These are phyloP conservation scores for Ceratocystis ficicola DNA, from an alignment of 2,329 filamentous ascomycete species.

Conservation along the genomic window DNA sequence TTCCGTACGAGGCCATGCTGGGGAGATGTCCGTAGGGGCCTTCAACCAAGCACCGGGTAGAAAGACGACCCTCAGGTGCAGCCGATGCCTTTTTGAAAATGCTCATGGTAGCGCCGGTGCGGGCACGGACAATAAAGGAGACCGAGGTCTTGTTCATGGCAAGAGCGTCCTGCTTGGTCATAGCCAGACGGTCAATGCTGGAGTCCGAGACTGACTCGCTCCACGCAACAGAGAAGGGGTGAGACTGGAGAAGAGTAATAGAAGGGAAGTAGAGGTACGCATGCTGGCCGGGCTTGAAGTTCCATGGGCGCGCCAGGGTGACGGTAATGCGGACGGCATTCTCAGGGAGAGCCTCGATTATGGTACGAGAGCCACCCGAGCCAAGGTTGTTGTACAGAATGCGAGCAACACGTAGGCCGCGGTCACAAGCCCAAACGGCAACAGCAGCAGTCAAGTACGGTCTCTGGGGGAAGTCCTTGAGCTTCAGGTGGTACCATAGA, in stretches of 20 bases:
- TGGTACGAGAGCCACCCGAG: constrained; percentile 51
- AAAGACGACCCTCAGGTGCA: constrained; percentile 48
- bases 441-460: constrained; percentile 50
- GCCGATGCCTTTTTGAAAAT: constrained; percentile 56
- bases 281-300: constrained; percentile 62
- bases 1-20: constrained; percentile 61
- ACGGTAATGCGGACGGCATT: constrained; percentile 63
- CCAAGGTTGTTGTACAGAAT: constrained; percentile 56
- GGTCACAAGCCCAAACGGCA: constrained; percentile 56
- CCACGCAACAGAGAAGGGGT: constrained; percentile 72
- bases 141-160: constrained; percentile 51
- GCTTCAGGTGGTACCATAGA: constrained; percentile 54
- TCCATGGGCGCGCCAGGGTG: constrained; percentile 64
- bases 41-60: constrained; percentile 56
- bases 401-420: constrained; percentile 45
- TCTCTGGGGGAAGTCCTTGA: constrained; percentile 43
- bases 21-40: constrained; percentile 67
- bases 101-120: constrained; percentile 59
- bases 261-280: constrained; percentile 67
- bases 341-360: constrained; percentile 64
- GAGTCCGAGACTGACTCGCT: constrained; percentile 50
- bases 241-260: constrained; percentile 60
- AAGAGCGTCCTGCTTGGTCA: constrained; percentile 46
- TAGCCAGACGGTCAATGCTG: constrained; percentile 44
- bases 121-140: constrained; percentile 59